Base-by-base conservation (phyloP, 176 grass and related monocot species). In the Ampelocalamus luodianensis region DNA sequence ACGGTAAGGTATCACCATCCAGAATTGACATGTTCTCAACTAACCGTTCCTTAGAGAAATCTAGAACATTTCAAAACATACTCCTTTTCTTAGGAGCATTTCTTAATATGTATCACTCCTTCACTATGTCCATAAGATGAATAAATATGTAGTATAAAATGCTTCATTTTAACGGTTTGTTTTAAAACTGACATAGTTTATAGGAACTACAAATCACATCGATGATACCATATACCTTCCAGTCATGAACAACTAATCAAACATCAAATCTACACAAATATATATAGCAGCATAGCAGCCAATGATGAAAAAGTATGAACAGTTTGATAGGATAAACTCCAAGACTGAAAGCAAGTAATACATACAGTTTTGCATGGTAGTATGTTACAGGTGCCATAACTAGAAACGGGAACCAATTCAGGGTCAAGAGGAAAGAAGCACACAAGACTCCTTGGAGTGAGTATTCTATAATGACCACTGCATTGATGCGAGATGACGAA, bases 281-380 rank as follows among this genome's bases (percentile, higher is more conserved):
- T 74, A 64, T 60, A 77, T 40, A 63, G 24, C 4, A 51, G 34
- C 15, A 38, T 38, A 56, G 27, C 12, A 60, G 37, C 20, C 29
- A 86, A 58, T 60, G 18, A 24, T 36, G 7, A 55, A 82, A 15
- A 24, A 65, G 22, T 45, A 76, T 68, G 56, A 43, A 6, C 11
- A 63, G 37, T 72, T 60, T 56, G 56, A 83, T 1, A 46, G 42
- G 77, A 65, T 45, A 59, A 44, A 80, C 17, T 88, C 79, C 6
- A 87, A 27, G 38, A 37, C 2, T 32, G 46, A 67, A 56, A 87
- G 59, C 15, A 85, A 43, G 77, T 36, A 23, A 34, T 64, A 90
- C 93, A 15, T 95, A 98, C 95, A 98, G 70, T 73, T 93, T 93
- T 38, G 81, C 85, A 87, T 98, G 96, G 91, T 98, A 98, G 76